Conservation (phyloP, 2,329 filamentous ascomycete genomes). For the Fonsecaea erecta region DNA sequence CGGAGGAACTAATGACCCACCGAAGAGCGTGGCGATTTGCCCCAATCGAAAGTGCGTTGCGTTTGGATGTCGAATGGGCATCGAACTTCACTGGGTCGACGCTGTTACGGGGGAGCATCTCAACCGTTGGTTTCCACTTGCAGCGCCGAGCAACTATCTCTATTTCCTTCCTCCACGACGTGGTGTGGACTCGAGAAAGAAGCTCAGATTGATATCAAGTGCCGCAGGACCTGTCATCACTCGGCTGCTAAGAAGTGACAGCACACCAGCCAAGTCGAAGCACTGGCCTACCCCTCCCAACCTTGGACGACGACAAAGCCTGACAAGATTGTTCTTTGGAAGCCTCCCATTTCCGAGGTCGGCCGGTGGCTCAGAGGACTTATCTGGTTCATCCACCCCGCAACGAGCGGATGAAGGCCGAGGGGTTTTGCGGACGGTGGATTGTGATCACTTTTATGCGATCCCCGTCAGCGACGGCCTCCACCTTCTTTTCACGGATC, state of each 20-base stretch:
- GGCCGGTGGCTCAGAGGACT: conserved; percentile 5
- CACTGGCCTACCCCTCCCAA: conserved; percentile 22
- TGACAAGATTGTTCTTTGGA: conserved; percentile 38
- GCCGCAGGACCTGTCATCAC: conserved; percentile 43
- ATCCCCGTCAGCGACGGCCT: conserved; percentile 68
- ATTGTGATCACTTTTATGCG: conserved; percentile 66
- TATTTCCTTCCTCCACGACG: conserved; percentile 64
- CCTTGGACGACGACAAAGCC: conserved; percentile 32
- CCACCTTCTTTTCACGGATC: conserved; percentile 69
- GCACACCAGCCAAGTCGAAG: conserved; percentile 36
- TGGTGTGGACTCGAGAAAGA: conserved; percentile 59
- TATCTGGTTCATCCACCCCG: neutral
- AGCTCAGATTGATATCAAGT: conserved; percentile 67
- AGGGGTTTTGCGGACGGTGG: conserved; percentile 48
- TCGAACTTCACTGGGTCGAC: conserved; percentile 67
- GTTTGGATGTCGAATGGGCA: conserved; percentile 66
- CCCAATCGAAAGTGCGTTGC: conserved; percentile 68
- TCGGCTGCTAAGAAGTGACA: conserved; percentile 29
- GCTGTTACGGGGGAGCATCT: conserved; percentile 49
- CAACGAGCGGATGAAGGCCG: conserved; percentile 29
- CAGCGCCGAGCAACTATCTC: conserved; percentile 48
- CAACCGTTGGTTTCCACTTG: conserved; percentile 48
- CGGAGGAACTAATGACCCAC: conserved; percentile 65
- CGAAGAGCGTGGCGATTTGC: conserved; percentile 68
- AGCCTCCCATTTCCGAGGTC: conserved; percentile 33